Conservation (phyloP, 2,329 filamentous ascomycete genomes). For the Aphanoascus verrucosus region DNA sequence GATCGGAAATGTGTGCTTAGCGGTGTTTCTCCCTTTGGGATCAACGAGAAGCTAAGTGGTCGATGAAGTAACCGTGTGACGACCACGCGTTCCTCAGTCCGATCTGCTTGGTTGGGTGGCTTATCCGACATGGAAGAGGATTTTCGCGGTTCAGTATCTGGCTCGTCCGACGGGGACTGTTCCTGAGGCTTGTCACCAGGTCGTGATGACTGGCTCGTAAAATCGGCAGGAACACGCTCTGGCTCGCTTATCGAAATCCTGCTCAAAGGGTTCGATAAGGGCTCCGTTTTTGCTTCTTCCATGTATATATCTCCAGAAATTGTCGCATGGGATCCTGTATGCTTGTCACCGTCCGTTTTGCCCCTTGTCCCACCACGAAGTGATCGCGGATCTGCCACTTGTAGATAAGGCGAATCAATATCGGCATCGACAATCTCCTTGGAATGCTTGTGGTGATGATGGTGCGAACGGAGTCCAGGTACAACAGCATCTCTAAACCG, state of each 20-base stretch:
- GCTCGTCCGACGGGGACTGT: not conserved
- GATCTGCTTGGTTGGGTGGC: not conserved
- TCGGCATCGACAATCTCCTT: conserved; percentile 28
- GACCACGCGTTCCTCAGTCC: not conserved
- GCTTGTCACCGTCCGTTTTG: not conserved
- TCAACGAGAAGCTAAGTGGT: conserved; percentile 29
- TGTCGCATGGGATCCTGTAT: not conserved
- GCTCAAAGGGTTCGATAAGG: not conserved
- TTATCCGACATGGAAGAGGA: not conserved
- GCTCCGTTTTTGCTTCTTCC: not conserved
- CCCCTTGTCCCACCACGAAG: conserved; percentile 4
- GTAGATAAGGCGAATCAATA: conserved; percentile 23
- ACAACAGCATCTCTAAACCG: conserved; percentile 77
- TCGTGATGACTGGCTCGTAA: not conserved
- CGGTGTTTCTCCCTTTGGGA: conserved; percentile 18
- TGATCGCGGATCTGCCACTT: conserved; percentile 24
- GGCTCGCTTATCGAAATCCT: not conserved
- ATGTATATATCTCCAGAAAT: not conserved
- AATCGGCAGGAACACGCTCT: not conserved
- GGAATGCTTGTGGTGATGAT: conserved; percentile 25
- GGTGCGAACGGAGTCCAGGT: conserved; percentile 31
- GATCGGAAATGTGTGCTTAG: conserved; percentile 25
- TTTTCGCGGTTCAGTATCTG: not conserved
- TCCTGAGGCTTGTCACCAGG: not conserved
- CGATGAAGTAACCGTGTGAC: conserved; percentile 24